A percentile compares a stretch with the other conserved stretches of the same genome.
phyloP scores from a whole-genome alignment of 176 grass and related monocot genomes.

The Lolium rigidum region DNA sequence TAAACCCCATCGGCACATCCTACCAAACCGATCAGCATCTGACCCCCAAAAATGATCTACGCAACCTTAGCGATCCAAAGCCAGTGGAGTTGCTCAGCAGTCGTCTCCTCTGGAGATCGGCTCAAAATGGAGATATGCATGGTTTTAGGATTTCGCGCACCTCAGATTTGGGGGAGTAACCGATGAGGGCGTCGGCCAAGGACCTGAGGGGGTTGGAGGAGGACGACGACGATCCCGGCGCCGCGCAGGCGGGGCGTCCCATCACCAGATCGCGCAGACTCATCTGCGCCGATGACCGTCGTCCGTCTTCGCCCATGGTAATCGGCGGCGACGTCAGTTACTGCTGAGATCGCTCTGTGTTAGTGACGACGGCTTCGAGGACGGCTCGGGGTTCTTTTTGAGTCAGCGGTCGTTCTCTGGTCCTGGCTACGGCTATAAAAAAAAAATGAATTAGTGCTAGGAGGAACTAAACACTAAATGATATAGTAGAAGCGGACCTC shows the following conservation, averaged over 20 bases:
- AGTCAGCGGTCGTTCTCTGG: background rate
- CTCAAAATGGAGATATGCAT: background rate
- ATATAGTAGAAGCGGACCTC: too few species aligned
- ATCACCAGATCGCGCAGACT: background rate
- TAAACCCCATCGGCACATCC: background rate
- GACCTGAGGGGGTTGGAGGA: background rate
- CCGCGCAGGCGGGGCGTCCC: background rate
- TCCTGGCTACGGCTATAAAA: background rate
- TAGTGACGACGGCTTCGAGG: background rate
- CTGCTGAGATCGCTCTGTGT: background rate
- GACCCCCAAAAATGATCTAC: background rate
- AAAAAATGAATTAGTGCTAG: too few species aligned
- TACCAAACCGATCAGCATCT: background rate
- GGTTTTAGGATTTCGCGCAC: background rate
- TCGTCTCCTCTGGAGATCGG: background rate
- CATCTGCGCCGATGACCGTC: background rate
- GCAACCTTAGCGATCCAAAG: background rate
- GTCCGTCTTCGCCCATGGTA: background rate
- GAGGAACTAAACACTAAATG: too few species aligned
- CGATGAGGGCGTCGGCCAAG: background rate
- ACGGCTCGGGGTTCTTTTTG: background rate
- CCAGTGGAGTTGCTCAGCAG: background rate
- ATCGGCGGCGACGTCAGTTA: background rate
- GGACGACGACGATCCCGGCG: background rate
- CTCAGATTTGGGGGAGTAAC: constrained; percentile 6